Evolutionary conservation across 2,329 filamentous ascomycete species (phyloP), one percentile per base, ranked within the genome.

Genomic region (Xylariales sp.): DNA sequence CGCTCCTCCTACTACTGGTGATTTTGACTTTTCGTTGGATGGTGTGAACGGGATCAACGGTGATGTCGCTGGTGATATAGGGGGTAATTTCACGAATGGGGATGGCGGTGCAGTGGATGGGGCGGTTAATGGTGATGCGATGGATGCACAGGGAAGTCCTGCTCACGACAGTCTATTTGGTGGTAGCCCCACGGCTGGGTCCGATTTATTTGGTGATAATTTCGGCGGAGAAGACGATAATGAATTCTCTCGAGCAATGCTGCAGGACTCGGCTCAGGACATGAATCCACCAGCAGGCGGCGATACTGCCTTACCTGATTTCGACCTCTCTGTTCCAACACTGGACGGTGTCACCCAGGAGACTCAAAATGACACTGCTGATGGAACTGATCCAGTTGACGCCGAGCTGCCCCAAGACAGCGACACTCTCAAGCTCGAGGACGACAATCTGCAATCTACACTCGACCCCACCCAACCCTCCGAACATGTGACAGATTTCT

Each of bases 201-300:
- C 89, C 3, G 56, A 60, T 40, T 70, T 98, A 2, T 98, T 97
- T 57, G 93, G 91, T 3, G 89, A 94, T 48, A 83, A 76, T 38
- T 94, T 88, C 56, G 85, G 77, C 1, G 82, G 85, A 11, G 88
- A 95, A 29, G 88, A 95, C 28, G 88, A 94, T 41, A 83, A 89
- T 49, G 86, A 90, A 47, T 89, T 94, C 49, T 83, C 82, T 4
- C 70, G 81, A 40, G 83, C 83, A 1, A 83, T 95, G 62, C 81
- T 63, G 33, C 59, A 64, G 14, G 61, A 60, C 20, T 54, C 65
- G 2, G 37, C 37, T n/a, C 59, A 64, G 14, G 61, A 60, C 18
- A 33, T 15, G 30, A 17, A 38, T 19, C 16, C 15, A 29, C 13
- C 21, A 32, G 13, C 32, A 20, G 57, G 61, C 3, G 59, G 55